Percentiles rank a stretch among this genome's conserved stretches.
These are phyloP conservation scores for Nicotiana attenuata DNA, from an alignment of 257 asterid genomes.

Conservation along the genomic window DNA sequence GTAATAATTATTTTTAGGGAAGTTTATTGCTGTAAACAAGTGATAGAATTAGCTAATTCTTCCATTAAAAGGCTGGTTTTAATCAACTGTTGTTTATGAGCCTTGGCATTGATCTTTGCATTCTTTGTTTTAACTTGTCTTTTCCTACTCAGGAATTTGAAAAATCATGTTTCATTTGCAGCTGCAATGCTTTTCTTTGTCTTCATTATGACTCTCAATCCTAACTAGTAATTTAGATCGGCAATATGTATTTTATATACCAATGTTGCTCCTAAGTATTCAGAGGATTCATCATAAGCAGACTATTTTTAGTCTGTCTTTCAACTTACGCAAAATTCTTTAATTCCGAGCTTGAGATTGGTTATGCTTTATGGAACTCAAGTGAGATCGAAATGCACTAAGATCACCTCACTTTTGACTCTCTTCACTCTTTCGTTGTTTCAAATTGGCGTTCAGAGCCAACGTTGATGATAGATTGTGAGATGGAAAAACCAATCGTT, in stretches of 20 bases:
- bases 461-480: background rate
- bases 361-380: background rate
- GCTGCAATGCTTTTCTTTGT: background rate
- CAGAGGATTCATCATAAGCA: too few relatives aligned
- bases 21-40: slow-evolving; percentile 6
- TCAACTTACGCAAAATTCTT: background rate
- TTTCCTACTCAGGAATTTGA: background rate
- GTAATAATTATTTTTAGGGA: slow-evolving; percentile 5
- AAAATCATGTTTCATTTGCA: background rate
- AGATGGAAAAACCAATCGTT: background rate
- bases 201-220: background rate
- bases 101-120: slow-evolving; percentile 6
- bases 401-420: background rate
- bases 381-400: background rate
- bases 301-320: background rate
- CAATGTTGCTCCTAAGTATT: background rate
- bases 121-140: background rate
- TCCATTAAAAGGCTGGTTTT: background rate
- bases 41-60: background rate
- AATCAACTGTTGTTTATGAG: background rate
- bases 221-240: background rate
- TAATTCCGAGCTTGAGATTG: background rate
- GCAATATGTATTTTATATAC: background rate
- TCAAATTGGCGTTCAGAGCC: background rate
- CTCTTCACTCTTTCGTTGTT: background rate